Evolutionary conservation across 768 basidiomycete species (phyloP).

Genomic region (Phlegmacium glaucopus): DNA sequence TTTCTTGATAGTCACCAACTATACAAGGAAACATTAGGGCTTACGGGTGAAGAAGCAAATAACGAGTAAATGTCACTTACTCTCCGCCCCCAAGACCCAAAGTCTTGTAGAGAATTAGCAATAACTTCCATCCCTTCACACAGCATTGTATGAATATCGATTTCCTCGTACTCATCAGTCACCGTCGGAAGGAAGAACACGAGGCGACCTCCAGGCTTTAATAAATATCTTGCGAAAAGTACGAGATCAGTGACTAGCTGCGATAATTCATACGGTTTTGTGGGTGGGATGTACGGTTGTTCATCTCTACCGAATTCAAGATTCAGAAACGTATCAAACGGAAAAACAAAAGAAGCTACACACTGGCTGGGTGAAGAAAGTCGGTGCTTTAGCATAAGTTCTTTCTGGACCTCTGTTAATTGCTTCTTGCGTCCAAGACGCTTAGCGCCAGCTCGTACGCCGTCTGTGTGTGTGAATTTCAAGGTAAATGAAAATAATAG

Average conservation of each 20-base stretch:
- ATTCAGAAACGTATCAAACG: background rate
- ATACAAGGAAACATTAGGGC: background rate
- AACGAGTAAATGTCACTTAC: conserved; percentile 44
- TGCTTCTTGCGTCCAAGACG: conserved; percentile 67
- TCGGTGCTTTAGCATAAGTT: conserved; percentile 35
- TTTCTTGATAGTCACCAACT: conserved; percentile 94
- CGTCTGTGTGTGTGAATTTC: conserved; percentile 50
- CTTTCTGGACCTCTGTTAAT: conserved; percentile 34
- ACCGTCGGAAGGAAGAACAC: conserved; percentile 97
- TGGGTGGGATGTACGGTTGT: conserved; percentile 83
- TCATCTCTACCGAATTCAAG: conserved; percentile 37
- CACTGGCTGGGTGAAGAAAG: conserved; percentile 42
- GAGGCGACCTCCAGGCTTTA: conserved; percentile 82
- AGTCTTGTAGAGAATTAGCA: conserved; percentile 88
- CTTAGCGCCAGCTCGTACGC: conserved; percentile 87
- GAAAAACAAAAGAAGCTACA: background rate
- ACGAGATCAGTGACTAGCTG: conserved; percentile 81
- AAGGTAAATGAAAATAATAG: background rate
- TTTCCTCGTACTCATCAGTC: conserved; percentile 83
- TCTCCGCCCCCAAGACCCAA: conserved; percentile 92
- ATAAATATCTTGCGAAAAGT: conserved; percentile 72
- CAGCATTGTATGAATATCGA: conserved; percentile 77
- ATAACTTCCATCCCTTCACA: conserved; percentile 87
- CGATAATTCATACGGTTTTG: conserved; percentile 88
- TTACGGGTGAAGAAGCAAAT: too few species aligned